Percentiles rank a stretch among this genome's conserved stretches.
Evolutionary conservation across 306 rosid species (phyloP).

Genomic region (Cucurbita moschata): DNA sequence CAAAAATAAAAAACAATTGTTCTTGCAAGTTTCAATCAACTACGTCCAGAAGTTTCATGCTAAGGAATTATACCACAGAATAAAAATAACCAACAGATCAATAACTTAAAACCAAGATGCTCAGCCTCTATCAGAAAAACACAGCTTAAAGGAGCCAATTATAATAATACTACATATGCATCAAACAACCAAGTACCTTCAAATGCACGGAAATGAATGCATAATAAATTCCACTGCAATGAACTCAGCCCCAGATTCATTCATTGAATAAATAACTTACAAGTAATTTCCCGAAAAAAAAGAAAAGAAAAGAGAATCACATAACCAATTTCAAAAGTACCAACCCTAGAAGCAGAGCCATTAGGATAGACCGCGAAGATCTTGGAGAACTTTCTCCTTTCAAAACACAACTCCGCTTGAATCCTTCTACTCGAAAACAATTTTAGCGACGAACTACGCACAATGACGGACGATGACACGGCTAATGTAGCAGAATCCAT

Average conservation of each 20-base stretch:
- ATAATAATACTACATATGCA: background rate
- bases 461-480: constrained; percentile 24
- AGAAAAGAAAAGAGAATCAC: background rate
- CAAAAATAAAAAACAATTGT: background rate
- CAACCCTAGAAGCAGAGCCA: constrained; percentile 41
- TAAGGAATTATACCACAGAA: too few relatives aligned
- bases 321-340: constrained; percentile 1
- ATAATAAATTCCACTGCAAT: background rate
- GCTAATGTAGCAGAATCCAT: constrained; percentile 34
- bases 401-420: constrained; percentile 14
- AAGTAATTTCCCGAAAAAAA: background rate
- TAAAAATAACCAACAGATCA: too few relatives aligned
- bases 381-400: constrained; percentile 13
- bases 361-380: constrained; percentile 26
- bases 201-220: background rate
- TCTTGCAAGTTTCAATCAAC: background rate
- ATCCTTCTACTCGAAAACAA: background rate
- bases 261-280: background rate
- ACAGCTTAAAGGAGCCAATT: background rate
- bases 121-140: too few relatives aligned
- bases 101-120: too few relatives aligned
- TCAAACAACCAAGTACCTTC: background rate
- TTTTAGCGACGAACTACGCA: constrained; percentile 16
- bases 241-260: background rate
- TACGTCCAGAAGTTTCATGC: too few relatives aligned